Evolutionary conservation across 179 eudicot species (phyloP).

Genomic region (Sideroxylon spinosum): DNA sequence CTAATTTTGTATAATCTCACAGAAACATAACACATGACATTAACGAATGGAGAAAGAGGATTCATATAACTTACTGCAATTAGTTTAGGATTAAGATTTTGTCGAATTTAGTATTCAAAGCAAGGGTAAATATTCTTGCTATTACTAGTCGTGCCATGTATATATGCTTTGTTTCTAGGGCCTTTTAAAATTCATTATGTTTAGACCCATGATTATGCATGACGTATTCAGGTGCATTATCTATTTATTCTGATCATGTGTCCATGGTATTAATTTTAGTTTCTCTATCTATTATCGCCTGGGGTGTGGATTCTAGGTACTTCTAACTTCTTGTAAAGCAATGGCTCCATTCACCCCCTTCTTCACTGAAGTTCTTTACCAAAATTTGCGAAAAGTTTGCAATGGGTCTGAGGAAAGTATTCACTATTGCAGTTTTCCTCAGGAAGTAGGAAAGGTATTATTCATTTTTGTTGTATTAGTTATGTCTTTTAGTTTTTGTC

Average conservation of each 20-base stretch:
- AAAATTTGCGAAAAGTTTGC: conserved; percentile 68
- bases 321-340: conserved; percentile 81
- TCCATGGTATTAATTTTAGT: not conserved
- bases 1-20: too few species aligned
- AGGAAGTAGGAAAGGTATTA: conserved; percentile 71
- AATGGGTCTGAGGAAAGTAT: conserved; percentile 81
- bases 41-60: too few species aligned
- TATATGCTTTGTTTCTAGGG: too few species aligned
- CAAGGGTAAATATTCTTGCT: too few species aligned
- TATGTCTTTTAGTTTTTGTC: not conserved
- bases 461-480: not conserved
- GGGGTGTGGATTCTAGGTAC: conserved; percentile 43
- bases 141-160: too few species aligned
- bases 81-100: too few species aligned
- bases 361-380: conserved; percentile 90
- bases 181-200: too few species aligned
- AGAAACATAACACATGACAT: too few species aligned
- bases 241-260: not conserved
- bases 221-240: not conserved
- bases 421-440: conserved; percentile 83
- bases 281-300: not conserved
- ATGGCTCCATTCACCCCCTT: conserved; percentile 99
- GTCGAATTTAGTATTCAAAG: too few species aligned
- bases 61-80: too few species aligned
- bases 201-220: not conserved